Evolutionary conservation across 257 asterid species (phyloP).

Genomic region (Verbena officinalis): DNA sequence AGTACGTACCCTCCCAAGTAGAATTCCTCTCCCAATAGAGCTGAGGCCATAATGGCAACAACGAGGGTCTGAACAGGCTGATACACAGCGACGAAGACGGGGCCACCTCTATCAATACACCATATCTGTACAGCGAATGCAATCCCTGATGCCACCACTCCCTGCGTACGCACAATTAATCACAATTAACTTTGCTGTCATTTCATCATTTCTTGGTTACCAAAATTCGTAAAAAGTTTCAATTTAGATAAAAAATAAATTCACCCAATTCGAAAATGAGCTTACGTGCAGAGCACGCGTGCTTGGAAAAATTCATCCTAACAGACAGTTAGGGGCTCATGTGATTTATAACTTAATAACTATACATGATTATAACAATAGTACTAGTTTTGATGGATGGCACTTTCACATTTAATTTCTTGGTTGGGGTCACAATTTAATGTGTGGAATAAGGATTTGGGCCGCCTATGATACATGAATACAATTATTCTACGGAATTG

Average conservation of each 20-base stretch:
- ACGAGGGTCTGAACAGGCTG: conserved; percentile 99
- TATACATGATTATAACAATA: no score
- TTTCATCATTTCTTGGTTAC: no score
- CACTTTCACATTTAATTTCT: conserved; percentile 18
- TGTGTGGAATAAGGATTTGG: not conserved
- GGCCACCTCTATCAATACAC: conserved; percentile 99
- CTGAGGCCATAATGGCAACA: conserved; percentile 85
- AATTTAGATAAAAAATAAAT: no score
- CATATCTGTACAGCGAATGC: conserved; percentile 99
- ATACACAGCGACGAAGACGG: conserved; percentile 97
- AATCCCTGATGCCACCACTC: conserved; percentile 98
- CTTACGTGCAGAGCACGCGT: no score
- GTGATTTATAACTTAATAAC: no score
- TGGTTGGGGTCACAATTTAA: not conserved
- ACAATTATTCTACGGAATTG: no score
- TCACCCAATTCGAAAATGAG: no score
- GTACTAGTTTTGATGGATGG: not conserved
- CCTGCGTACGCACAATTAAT: conserved; percentile 66
- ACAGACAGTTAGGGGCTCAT: no score
- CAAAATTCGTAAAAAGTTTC: no score
- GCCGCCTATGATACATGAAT: no score
- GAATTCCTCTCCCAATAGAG: conserved; percentile 80
- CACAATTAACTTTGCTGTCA: conserved; percentile 14
- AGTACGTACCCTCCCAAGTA: conserved; percentile 80
- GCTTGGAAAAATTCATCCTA: no score